A percentile compares a stretch with the other conserved stretches of the same genome.
Evolutionary conservation across 352 stramenopile genomes (phyloP).

Genomic region (Globisporangium polare): DNA sequence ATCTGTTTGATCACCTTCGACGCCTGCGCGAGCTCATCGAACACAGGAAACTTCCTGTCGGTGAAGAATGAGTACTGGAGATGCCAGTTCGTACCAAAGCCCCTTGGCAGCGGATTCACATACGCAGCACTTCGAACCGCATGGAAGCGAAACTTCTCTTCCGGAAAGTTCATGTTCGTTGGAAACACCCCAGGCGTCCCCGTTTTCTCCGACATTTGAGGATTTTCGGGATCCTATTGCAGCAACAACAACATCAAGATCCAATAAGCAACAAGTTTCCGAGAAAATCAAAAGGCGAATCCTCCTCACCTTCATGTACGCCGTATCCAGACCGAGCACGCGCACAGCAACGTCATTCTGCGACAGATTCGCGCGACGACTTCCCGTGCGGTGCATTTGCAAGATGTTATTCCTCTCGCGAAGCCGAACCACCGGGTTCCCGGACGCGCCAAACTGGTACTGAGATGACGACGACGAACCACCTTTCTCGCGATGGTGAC

Average conservation of each 20-base stretch:
- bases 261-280: neutral
- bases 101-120: slow-evolving; percentile 70
- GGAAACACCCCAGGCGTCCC: slow-evolving; percentile 68
- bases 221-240: slow-evolving; percentile 53
- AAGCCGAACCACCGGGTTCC: slow-evolving; percentile 48
- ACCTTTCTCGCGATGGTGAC: slow-evolving; percentile 15
- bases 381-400: slow-evolving; percentile 66
- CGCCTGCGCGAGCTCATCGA: slow-evolving; percentile 60
- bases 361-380: slow-evolving; percentile 40
- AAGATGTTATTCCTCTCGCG: slow-evolving; percentile 73
- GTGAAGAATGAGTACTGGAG: slow-evolving; percentile 83
- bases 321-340: slow-evolving; percentile 61
- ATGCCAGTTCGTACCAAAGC: slow-evolving; percentile 79
- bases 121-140: slow-evolving; percentile 68
- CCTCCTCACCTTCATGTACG: slow-evolving; percentile 63
- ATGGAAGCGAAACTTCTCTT: slow-evolving; percentile 82
- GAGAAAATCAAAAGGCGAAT: neutral
- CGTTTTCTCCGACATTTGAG: slow-evolving; percentile 68
- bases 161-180: slow-evolving; percentile 66
- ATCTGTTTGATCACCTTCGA: slow-evolving; percentile 45
- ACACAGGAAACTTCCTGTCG: slow-evolving; percentile 68
- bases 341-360: slow-evolving; percentile 44
- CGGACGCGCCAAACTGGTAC: slow-evolving; percentile 38
- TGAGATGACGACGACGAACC: slow-evolving; percentile 17
- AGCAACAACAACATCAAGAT: neutral